These are phyloP conservation scores for Crithidia acanthocephali DNA, from an alignment of 208 protist genomes.

Conservation along the genomic window DNA sequence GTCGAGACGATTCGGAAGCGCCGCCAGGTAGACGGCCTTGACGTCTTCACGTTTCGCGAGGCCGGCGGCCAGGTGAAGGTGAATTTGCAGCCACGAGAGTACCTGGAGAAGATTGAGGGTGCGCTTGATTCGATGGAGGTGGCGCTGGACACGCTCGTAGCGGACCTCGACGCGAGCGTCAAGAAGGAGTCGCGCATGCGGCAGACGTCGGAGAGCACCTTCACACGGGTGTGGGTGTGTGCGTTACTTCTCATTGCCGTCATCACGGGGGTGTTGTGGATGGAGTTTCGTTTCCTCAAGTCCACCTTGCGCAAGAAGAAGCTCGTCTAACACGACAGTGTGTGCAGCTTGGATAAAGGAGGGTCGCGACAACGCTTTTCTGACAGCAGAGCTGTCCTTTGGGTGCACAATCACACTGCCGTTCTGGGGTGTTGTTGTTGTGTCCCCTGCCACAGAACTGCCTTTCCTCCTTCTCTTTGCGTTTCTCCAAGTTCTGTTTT, in stretches of 20 bases:
- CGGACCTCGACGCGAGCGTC: constrained; percentile 10
- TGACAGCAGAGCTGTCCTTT: too few relatives aligned
- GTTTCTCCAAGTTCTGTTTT: background rate
- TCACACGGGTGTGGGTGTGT: constrained; percentile 78
- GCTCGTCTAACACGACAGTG: constrained; percentile 33
- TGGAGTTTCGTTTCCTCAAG: constrained; percentile 77
- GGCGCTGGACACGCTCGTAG: constrained; percentile 18
- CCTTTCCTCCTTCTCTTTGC: background rate
- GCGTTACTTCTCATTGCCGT: constrained; percentile 47
- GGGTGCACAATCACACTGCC: too few relatives aligned
- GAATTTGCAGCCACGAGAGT: constrained; percentile 54
- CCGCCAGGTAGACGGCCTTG: constrained; percentile 49
- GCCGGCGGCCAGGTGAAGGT: constrained; percentile 66
- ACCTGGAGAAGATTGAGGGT: constrained; percentile 47
- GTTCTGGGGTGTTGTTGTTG: background rate
- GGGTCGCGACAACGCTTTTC: too few relatives aligned
- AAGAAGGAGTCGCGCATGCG: constrained; percentile 55
- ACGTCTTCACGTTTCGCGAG: constrained; percentile 75
- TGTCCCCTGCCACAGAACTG: background rate
- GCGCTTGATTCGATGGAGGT: constrained; percentile 26
- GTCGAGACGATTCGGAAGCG: constrained; percentile 18
- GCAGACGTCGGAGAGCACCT: constrained; percentile 75
- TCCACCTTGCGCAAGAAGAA: constrained; percentile 69
- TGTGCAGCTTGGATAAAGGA: too few relatives aligned
- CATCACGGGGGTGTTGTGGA: constrained; percentile 48